phyloP scores from a whole-genome alignment of 371 early-diverging fungal species.

The Dichotomocladium elegans region DNA sequence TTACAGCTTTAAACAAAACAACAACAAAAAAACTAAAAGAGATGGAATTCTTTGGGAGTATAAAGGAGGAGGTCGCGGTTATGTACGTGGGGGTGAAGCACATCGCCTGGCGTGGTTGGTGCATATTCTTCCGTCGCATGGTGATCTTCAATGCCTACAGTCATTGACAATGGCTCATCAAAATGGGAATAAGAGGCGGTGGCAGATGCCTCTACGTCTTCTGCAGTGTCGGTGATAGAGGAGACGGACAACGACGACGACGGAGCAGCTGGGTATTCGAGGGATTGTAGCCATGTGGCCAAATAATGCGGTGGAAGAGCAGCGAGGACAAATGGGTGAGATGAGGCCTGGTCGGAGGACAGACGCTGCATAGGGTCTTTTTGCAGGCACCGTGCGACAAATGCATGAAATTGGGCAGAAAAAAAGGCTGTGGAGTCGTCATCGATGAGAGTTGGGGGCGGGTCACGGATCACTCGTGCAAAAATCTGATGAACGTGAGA shows the following conservation, averaged over 20 bases:
- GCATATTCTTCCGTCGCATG: background rate
- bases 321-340: background rate
- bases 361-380: slow-evolving; percentile 69
- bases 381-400: slow-evolving; percentile 38
- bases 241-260: background rate
- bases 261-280: background rate
- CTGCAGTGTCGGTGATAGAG: background rate
- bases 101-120: background rate
- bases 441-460: slow-evolving; percentile 26
- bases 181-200: no score
- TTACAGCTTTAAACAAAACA: background rate
- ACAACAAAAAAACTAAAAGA: background rate
- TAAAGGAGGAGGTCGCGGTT: background rate
- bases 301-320: background rate
- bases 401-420: slow-evolving; percentile 16
- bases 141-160: no score
- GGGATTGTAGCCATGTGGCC: background rate
- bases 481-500: slow-evolving; percentile 22
- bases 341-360: slow-evolving; percentile 24
- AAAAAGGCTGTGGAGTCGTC: no score
- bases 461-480: slow-evolving; percentile 26
- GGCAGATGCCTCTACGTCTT: no score
- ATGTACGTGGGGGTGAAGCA: background rate
- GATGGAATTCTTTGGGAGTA: background rate
- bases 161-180: no score